Conservation (phyloP, 108 stramenopile species). For the Cyclotella baltica region DNA sequence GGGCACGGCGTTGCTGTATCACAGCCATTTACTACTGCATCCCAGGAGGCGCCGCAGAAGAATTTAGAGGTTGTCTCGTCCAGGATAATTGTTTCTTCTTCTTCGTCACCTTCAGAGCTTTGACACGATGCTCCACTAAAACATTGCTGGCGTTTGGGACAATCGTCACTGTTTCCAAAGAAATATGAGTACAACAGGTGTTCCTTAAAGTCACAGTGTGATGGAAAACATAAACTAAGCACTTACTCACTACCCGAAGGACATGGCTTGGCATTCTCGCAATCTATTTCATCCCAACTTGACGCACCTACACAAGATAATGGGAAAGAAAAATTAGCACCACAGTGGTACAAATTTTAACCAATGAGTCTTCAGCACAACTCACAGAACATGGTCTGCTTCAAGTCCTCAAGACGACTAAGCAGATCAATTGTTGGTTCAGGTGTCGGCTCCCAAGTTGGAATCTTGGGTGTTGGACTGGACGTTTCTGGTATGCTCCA, state of each 20-base stretch:
- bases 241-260: slow-evolving; percentile 40
- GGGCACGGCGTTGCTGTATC: slow-evolving; percentile 49
- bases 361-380: background rate
- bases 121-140: slow-evolving; percentile 47
- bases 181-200: background rate
- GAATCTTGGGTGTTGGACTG: slow-evolving; percentile 24
- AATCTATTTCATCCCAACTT: slow-evolving; percentile 51
- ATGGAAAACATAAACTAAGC: background rate
- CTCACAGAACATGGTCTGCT: slow-evolving; percentile 22
- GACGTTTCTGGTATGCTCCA: slow-evolving; percentile 37
- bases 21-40: slow-evolving; percentile 33
- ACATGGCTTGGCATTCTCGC: slow-evolving; percentile 43
- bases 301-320: slow-evolving; percentile 23
- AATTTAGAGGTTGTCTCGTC: slow-evolving; percentile 44
- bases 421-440: slow-evolving; percentile 53
- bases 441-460: slow-evolving; percentile 31
- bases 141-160: slow-evolving; percentile 42
- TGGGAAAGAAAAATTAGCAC: background rate
- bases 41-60: slow-evolving; percentile 50
- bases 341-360: background rate
- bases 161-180: slow-evolving; percentile 28
- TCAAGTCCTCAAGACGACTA: slow-evolving; percentile 38
- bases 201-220: background rate
- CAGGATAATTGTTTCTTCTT: background rate
- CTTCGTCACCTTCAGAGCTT: slow-evolving; percentile 2